Percentiles rank a stretch among this genome's conserved stretches.
Evolutionary conservation across 768 basidiomycete species (phyloP).

Genomic region (Neoboletus magnificus): DNA sequence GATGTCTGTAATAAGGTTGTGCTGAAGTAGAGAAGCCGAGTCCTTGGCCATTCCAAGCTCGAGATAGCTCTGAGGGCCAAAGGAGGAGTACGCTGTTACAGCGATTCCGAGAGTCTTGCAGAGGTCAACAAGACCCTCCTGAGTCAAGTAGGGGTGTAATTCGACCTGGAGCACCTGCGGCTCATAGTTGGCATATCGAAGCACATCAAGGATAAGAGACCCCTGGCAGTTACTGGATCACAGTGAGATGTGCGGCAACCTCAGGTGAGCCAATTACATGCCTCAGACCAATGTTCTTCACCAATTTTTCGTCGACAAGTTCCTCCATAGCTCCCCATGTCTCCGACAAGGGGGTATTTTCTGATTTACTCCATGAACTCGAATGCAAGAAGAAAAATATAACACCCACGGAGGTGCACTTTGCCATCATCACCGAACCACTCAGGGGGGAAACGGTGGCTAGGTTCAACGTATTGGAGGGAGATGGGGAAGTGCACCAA

Average conservation of each 20-base stretch:
- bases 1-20: constrained; percentile 42
- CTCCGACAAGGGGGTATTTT: constrained; percentile 69
- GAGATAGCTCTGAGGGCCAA: constrained; percentile 53
- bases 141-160: constrained; percentile 54
- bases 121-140: constrained; percentile 44
- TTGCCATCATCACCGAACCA: constrained; percentile 76
- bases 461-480: constrained; percentile 75
- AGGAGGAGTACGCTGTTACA: constrained; percentile 54
- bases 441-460: constrained; percentile 74
- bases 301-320: constrained; percentile 65
- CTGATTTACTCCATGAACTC: constrained; percentile 28
- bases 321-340: constrained; percentile 85
- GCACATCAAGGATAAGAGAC: constrained; percentile 66
- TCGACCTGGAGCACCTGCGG: constrained; percentile 61
- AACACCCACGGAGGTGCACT: constrained; percentile 54
- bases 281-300: constrained; percentile 80
- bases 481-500: constrained; percentile 85
- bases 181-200: constrained; percentile 69
- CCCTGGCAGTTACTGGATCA: constrained; percentile 67
- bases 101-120: constrained; percentile 45
- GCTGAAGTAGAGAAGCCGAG: constrained; percentile 50
- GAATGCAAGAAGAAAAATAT: not conserved
- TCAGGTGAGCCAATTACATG: constrained; percentile 20
- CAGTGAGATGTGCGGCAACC: not conserved
- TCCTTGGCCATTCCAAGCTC: constrained; percentile 64